A percentile compares a stretch with the other conserved stretches of the same genome.
Conservation (phyloP, 23 red algal species). For the Pyropia yezoensis region DNA sequence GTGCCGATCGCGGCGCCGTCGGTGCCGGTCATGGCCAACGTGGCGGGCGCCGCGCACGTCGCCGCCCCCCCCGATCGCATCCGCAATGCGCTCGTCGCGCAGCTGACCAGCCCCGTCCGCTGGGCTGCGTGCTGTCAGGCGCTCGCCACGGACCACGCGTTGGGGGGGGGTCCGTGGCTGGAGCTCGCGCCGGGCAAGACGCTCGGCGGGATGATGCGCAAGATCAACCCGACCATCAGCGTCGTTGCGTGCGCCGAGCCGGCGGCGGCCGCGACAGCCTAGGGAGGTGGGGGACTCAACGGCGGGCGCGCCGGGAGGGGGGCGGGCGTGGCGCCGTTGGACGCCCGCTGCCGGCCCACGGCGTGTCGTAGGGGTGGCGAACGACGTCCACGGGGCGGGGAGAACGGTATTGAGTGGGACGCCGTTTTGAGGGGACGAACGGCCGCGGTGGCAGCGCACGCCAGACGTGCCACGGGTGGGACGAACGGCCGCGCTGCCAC, state of each 20-base stretch:
- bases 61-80: constrained; percentile 7
- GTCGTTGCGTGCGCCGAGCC: constrained; percentile 25
- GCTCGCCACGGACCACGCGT: not conserved
- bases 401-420: too few species aligned
- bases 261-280: not conserved
- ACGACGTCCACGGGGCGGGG: too few species aligned
- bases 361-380: too few species aligned
- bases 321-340: too few species aligned
- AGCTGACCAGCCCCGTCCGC: constrained; percentile 72
- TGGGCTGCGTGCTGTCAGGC: constrained; percentile 62
- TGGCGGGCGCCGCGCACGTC: constrained; percentile 56
- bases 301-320: too few species aligned
- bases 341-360: too few species aligned
- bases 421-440: too few species aligned
- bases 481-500: too few species aligned
- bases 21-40: constrained; percentile 74
- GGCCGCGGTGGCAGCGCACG: too few species aligned
- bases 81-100: constrained; percentile 39
- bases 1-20: constrained; percentile 35
- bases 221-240: constrained; percentile 43
- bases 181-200: constrained; percentile 90
- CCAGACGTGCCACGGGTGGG: too few species aligned
- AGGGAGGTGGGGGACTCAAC: too few species aligned
- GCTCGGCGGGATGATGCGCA: constrained; percentile 73
- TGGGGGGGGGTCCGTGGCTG: constrained; percentile 13